Conservation (phyloP, 768 basidiomycete genomes). For the Roridomyces roridus region DNA sequence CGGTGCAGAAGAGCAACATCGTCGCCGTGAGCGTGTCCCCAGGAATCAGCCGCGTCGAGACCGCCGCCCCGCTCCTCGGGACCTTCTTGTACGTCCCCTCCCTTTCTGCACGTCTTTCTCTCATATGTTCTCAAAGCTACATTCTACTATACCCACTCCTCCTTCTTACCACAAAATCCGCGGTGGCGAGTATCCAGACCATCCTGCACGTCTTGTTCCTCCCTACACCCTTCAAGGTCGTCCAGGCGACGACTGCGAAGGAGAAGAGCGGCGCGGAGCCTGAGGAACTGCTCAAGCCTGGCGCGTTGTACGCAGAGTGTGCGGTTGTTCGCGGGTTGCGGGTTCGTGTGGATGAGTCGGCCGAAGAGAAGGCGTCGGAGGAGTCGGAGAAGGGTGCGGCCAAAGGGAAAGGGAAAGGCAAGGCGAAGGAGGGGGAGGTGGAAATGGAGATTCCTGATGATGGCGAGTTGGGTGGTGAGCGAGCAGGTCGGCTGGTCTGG, state of each 20-base stretch:
- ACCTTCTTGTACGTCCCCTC: constrained; percentile 46
- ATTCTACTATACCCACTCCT: constrained; percentile 70
- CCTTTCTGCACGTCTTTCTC: constrained; percentile 39
- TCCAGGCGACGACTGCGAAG: constrained; percentile 15
- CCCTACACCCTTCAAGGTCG: constrained; percentile 78
- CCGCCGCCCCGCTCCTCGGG: constrained; percentile 60
- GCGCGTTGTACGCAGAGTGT: constrained; percentile 80
- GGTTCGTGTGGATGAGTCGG: background rate
- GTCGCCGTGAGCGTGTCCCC: constrained; percentile 77
- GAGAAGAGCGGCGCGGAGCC: constrained; percentile 26
- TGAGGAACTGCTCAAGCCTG: constrained; percentile 77
- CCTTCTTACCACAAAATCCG: constrained; percentile 72
- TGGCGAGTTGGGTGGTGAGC: constrained; percentile 74
- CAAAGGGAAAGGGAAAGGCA: constrained; percentile 26
- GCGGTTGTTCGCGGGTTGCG: constrained; percentile 51
- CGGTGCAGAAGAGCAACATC: constrained; percentile 72
- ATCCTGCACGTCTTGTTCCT: constrained; percentile 85
- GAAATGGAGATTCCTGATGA: constrained; percentile 61
- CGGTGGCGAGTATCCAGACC: constrained; percentile 68
- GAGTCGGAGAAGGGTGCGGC: constrained; percentile 23
- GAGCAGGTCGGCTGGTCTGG: constrained; percentile 74
- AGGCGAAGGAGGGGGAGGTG: constrained; percentile 35
- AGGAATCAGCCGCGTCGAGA: constrained; percentile 77
- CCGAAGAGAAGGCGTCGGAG: constrained; percentile 15
- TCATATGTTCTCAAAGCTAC: constrained; percentile 56